Conservation (phyloP, 768 basidiomycete species). For the Dendrothele bispora region DNA sequence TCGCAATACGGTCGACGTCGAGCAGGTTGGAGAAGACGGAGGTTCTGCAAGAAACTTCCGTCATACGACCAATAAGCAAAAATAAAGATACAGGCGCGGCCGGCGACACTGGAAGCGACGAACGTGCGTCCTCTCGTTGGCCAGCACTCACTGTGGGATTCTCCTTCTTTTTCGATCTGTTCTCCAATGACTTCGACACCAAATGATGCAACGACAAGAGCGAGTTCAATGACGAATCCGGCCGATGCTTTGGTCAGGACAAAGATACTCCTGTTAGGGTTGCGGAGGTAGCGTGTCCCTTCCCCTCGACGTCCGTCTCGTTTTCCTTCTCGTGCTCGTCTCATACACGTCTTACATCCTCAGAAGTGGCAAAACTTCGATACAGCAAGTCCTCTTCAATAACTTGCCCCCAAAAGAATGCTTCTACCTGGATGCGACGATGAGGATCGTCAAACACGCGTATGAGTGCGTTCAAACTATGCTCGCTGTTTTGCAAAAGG, state of each 20-base stretch:
- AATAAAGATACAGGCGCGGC: too few species aligned
- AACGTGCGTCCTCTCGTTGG: too few species aligned
- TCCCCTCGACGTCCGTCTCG: background rate
- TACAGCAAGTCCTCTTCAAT: conserved; percentile 90
- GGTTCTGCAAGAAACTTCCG: background rate
- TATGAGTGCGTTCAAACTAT: conserved; percentile 67
- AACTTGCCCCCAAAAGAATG: conserved; percentile 79
- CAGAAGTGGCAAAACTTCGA: conserved; percentile 92
- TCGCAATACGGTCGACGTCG: too few species aligned
- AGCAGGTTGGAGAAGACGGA: background rate
- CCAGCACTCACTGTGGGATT: too few species aligned
- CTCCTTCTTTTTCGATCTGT: too few species aligned
- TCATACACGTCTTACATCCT: conserved; percentile 6
- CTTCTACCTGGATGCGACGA: conserved; percentile 88
- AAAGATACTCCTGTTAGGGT: conserved; percentile 72
- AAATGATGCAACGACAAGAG: too few species aligned
- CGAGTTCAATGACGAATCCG: too few species aligned
- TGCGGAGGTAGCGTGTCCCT: conserved; percentile 53
- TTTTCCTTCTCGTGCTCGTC: too few species aligned
- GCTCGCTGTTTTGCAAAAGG: conserved; percentile 10
- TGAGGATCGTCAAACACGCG: conserved; percentile 67
- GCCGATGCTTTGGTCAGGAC: conserved; percentile 44
- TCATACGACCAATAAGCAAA: too few species aligned
- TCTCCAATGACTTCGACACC: too few species aligned
- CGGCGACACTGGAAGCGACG: too few species aligned